Evolutionary conservation across 148 eudicot genomes (phyloP).

Genomic region (Vaccinium vitisidaea): DNA sequence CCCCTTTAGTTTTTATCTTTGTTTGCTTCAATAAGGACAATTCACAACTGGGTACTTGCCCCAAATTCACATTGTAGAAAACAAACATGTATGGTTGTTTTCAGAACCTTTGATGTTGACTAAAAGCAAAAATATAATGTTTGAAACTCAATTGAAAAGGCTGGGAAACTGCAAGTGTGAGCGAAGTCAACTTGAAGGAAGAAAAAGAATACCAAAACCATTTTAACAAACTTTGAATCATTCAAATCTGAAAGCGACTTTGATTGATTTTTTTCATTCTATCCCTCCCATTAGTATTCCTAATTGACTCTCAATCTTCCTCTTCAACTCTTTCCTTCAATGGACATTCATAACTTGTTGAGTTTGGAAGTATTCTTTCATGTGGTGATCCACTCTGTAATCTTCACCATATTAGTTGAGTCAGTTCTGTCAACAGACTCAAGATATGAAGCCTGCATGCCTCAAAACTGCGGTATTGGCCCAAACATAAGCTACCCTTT

Average conservation of each 20-base stretch:
- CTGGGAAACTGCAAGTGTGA: background rate
- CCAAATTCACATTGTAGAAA: background rate
- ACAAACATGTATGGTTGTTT: background rate
- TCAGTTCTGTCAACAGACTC: background rate
- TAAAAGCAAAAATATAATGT: background rate
- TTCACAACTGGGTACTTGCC: background rate
- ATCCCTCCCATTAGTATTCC: background rate
- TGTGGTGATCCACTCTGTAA: background rate
- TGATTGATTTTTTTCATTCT: background rate
- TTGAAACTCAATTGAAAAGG: background rate
- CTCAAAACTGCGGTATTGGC: background rate
- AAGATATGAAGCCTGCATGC: background rate
- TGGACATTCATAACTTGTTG: background rate
- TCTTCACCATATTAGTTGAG: background rate
- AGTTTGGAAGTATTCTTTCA: background rate
- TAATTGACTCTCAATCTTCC: background rate
- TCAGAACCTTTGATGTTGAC: background rate
- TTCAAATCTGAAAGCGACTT: background rate
- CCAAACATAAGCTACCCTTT: constrained; percentile 10
- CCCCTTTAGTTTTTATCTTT: background rate
- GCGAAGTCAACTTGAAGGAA: background rate
- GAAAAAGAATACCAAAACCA: background rate
- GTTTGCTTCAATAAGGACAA: background rate
- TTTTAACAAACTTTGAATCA: background rate
- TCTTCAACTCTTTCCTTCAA: background rate